Base-by-base conservation (phyloP, 495 filamentous ascomycete genomes). In the Endocarpon pusillum region DNA sequence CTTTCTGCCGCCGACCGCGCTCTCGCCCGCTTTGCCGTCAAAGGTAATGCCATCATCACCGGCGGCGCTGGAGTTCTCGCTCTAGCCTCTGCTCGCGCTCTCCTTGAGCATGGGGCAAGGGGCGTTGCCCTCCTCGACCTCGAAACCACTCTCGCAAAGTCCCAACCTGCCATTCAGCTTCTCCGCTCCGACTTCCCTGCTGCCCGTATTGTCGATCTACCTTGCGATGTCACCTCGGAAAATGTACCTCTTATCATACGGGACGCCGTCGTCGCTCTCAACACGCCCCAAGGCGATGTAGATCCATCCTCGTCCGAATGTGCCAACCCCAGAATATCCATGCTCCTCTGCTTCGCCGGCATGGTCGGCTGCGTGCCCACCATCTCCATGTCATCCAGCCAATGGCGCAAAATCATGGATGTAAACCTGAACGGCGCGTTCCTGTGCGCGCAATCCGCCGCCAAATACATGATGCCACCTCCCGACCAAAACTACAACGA, bases 351-450 rank as follows among this genome's bases (percentile, higher is more conserved):
- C 34, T 81, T 82, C 42, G 78, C 72, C 1, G 79, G 79, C 22
- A 60, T 82, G 3, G 75, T 79, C 1, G 62, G 61, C 25, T 75
- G 69, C 38, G 50, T 55, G 2, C 64, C 66, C 32, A 63, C 75
- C 0, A 40, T 75, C 3, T 64, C 71, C 9, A 70, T 73, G 60
- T 47, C 56, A 0, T 37, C 58, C 3, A 46, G 52, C 10, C 56
- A 72, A 31, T 84, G 69, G 68, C 58, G 65, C 4, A 57, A 60
- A 15, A 63, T 71, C 0, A 40, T 81, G 4, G 75, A 80, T 26
- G 62, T 81, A 37, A 83, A 83, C 43, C 64, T 69, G 3, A 77
- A 72, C 0, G 78, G 78, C 0, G 58, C 62, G 0, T 84, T 80
- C 40, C 50, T 82, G 35, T 71, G 72, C 29, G 75, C 76, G 0